A percentile compares a stretch with the other conserved stretches of the same genome.
These are phyloP conservation scores for Sclerotinia subarctica DNA, from an alignment of 2,329 filamentous ascomycete species.

Conservation along the genomic window DNA sequence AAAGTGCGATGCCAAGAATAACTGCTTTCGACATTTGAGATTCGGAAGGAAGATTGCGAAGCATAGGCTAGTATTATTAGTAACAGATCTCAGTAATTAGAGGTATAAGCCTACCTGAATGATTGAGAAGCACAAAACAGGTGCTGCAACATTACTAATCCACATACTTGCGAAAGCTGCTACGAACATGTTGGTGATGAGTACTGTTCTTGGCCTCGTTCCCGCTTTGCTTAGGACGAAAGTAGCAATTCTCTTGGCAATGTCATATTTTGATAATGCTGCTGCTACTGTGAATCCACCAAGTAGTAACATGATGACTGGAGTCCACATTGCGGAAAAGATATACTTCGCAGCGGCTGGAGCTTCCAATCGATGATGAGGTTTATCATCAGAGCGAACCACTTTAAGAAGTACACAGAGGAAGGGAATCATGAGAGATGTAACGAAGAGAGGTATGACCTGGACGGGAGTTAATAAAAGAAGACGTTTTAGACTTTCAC, in stretches of 20 bases:
- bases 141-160: constrained; percentile 97
- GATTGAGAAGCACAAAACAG: constrained; percentile 95
- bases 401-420: constrained; percentile 84
- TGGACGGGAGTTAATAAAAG: constrained; percentile 40
- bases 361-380: constrained; percentile 68
- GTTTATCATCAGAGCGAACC: constrained; percentile 71
- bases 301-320: constrained; percentile 95
- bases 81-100: neutral
- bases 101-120: constrained; percentile 64
- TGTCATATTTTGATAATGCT: constrained; percentile 93
- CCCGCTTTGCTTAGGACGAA: constrained; percentile 96
- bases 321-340: constrained; percentile 97
- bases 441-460: constrained; percentile 96
- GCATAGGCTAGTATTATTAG: constrained; percentile 63
- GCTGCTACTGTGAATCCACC: constrained; percentile 96
- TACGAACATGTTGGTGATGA: constrained; percentile 98
- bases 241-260: constrained; percentile 95
- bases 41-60: constrained; percentile 86
- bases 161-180: constrained; percentile 98
- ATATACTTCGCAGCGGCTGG: constrained; percentile 80
- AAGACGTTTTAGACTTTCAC: constrained; percentile 26
- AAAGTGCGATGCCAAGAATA: constrained; percentile 90
- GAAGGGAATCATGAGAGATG: constrained; percentile 89
- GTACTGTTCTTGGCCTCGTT: constrained; percentile 80
- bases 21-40: constrained; percentile 93